These are phyloP conservation scores for Erythrophleum ivorense DNA, from an alignment of 331 rosid species.

Conservation along the genomic window DNA sequence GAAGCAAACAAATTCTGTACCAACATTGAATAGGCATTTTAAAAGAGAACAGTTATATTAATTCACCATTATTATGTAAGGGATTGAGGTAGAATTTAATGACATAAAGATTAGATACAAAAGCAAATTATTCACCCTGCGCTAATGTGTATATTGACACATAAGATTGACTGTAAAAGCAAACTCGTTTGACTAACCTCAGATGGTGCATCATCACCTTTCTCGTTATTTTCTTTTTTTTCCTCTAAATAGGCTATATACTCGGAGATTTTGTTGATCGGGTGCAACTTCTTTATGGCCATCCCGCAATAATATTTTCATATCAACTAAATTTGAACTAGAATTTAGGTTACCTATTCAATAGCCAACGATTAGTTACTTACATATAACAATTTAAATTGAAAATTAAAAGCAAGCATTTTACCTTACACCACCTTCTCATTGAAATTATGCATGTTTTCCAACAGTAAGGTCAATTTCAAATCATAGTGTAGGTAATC, in stretches of 20 bases:
- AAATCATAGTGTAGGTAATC: neutral
- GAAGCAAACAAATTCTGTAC: neutral
- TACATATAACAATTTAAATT: neutral
- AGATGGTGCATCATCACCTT: constrained; percentile 61
- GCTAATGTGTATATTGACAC: neutral
- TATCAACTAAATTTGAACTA: constrained; percentile 49
- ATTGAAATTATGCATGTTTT: neutral
- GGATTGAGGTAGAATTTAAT: neutral
- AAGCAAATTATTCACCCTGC: neutral
- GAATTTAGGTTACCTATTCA: constrained; percentile 53
- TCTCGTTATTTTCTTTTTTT: constrained; percentile 64
- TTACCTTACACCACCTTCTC: neutral
- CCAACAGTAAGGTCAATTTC: neutral
- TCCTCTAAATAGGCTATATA: constrained; percentile 63
- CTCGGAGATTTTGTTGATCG: constrained; percentile 43
- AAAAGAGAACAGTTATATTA: neutral
- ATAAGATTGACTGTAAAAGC: constrained; percentile 16
- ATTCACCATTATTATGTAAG: neutral
- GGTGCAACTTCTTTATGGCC: constrained; percentile 41
- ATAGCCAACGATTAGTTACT: constrained; percentile 19
- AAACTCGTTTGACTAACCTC: constrained; percentile 54
- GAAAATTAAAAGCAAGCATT: neutral
- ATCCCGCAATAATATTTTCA: constrained; percentile 35
- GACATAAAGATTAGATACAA: neutral
- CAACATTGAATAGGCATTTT: neutral